Evolutionary conservation across 345 rosid genomes (phyloP).

Genomic region (Kandelia obovata): DNA sequence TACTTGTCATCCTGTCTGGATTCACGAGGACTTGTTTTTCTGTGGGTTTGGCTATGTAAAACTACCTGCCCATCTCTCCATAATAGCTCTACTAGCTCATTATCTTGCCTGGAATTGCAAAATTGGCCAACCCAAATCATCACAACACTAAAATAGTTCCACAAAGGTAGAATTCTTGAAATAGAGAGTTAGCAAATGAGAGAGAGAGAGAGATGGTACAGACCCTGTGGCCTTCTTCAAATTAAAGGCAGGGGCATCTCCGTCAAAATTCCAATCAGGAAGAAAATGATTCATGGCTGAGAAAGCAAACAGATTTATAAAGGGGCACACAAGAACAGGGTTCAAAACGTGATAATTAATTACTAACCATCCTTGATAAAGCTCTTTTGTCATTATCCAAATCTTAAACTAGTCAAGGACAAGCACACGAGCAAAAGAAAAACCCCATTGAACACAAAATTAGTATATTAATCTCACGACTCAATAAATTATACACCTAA

Average conservation of each 20-base stretch:
- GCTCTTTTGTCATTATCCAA: neutral
- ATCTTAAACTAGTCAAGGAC: neutral
- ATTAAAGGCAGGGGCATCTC: constrained; percentile 33
- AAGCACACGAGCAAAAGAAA: neutral
- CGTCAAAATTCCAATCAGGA: constrained; percentile 57
- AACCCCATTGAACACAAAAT: neutral
- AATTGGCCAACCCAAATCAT: constrained; percentile 10
- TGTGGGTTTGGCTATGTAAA: constrained; percentile 51
- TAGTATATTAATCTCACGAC: neutral
- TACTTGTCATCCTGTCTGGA: constrained; percentile 25
- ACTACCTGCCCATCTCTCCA: constrained; percentile 71
- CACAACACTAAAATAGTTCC: neutral
- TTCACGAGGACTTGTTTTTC: constrained; percentile 30
- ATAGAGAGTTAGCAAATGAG: neutral
- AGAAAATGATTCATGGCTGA: constrained; percentile 32
- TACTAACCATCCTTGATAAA: too few relatives aligned
- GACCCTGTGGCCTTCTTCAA: constrained; percentile 44
- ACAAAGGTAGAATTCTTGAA: constrained; percentile 1
- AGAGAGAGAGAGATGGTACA: constrained; percentile 14
- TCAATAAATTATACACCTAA: neutral
- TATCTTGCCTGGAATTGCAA: constrained; percentile 38
- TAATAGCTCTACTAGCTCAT: constrained; percentile 61
- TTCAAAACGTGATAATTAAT: neutral
- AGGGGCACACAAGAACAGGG: neutral
- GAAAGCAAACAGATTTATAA: neutral